Evolutionary conservation across 208 protist genomes (phyloP), one percentile per base, ranked within the genome.

Genomic region (Trypanosomatidae sp.): DNA sequence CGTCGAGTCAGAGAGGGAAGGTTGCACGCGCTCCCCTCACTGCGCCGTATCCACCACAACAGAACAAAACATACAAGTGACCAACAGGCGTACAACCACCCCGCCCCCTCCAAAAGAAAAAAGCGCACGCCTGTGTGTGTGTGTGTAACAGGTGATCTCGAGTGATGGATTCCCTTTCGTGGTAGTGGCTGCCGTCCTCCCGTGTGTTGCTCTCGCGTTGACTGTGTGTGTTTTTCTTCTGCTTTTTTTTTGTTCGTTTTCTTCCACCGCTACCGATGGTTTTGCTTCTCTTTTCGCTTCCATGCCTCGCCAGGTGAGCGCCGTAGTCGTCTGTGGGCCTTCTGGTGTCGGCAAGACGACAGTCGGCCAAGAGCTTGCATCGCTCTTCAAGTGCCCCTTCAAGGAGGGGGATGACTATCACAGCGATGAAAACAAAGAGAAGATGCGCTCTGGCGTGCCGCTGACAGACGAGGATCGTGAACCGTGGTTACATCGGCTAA

Each of bases 301-400:
- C 12, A 80, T 80, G 76, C 39, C 70, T 30, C 60, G 69, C 47
- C 36, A 67, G 41, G 55, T 82, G 9, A 77, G 67, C 46, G 74
- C 62, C 17, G 67, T 96, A n/a, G 80, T 97, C 1, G 82, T 97
- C 1, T 87, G 81, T 43, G 93, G 93, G 25, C 83, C 88, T 2
- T 93, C 81, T 2, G 93, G 90, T 60, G 75, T 78, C 28, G 93
- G 93, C 19, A 97, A 97, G 77, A 90, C 77, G 19, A 97, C 91
- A 5, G 84, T 94, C 62, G 91, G 78, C 9, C 49, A 44, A n/a
- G 52, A 36, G 7, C 75, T 97, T 12, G 89, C 92, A 3, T 41
- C 67, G 4, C 53, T 62, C 10, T 66, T 97, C 2, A 43, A 77
- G 47, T 87, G 74, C 64, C 49, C 25, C 22, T 95, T 95, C 47